phyloP scores from a whole-genome alignment of 345 rosid species.

The Carallia brachiata region DNA sequence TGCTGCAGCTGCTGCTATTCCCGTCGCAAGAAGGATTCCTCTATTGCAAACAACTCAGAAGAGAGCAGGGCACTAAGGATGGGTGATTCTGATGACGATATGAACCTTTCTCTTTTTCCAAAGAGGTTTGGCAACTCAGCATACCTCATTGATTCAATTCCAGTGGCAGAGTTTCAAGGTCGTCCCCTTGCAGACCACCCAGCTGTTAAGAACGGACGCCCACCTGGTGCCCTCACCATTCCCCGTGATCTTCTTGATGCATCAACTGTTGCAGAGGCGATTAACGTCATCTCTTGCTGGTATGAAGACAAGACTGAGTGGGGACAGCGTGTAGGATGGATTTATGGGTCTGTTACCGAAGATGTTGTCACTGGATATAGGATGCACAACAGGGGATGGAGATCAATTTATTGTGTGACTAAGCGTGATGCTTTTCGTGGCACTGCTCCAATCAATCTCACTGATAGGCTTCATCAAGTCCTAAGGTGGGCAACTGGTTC shows the following conservation, averaged over 20 bases:
- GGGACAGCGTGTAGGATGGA: constrained; percentile 97
- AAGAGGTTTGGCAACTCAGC: constrained; percentile 87
- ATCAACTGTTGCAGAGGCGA: constrained; percentile 93
- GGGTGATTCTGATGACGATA: constrained; percentile 88
- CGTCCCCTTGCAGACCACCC: constrained; percentile 98
- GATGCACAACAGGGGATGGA: constrained; percentile 99
- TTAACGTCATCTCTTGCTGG: constrained; percentile 97
- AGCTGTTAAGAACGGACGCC: constrained; percentile 84
- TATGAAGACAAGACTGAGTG: constrained; percentile 98
- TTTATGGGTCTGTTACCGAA: constrained; percentile 98
- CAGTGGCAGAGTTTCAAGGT: constrained; percentile 92
- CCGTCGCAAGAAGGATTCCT: constrained; percentile 50
- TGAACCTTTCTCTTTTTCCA: constrained; percentile 64
- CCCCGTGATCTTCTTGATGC: constrained; percentile 95
- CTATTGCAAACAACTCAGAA: constrained; percentile 47
- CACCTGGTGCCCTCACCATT: constrained; percentile 88
- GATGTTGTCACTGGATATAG: constrained; percentile 98
- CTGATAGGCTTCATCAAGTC: constrained; percentile 97
- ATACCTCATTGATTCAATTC: constrained; percentile 81
- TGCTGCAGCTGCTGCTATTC: constrained; percentile 73
- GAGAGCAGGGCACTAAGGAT: constrained; percentile 77
- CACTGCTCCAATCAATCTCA: constrained; percentile 93
- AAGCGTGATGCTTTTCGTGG: constrained; percentile 97
- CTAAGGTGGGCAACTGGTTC: constrained; percentile 99
- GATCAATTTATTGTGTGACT: constrained; percentile 93